Evolutionary conservation across 129 eudicot species (phyloP).

Genomic region (Ambrosia artemisiifolia): DNA sequence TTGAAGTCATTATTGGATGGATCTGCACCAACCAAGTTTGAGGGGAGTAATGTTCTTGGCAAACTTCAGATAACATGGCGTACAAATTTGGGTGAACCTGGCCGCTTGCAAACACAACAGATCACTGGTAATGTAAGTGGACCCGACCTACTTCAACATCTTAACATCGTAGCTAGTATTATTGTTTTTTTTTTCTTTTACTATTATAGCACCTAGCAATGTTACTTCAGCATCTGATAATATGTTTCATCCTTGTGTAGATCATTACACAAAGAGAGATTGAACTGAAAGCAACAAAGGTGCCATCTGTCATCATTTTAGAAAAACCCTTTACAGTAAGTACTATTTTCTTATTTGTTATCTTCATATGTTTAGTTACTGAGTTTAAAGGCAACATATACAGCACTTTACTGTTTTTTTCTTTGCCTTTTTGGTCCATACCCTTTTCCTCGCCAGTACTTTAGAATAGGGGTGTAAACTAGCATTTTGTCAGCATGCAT

Average conservation of each 20-base stretch:
- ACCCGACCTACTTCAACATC: constrained; percentile 11
- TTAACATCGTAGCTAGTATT: background rate
- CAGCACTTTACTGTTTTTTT: background rate
- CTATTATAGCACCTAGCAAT: background rate
- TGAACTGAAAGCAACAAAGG: constrained; percentile 68
- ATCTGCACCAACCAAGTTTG: constrained; percentile 49
- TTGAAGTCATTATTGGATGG: constrained; percentile 47
- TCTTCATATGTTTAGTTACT: background rate
- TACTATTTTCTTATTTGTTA: background rate
- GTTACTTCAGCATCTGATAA: constrained; percentile 8
- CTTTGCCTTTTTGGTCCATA: background rate
- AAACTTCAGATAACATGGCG: constrained; percentile 99
- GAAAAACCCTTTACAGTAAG: constrained; percentile 82
- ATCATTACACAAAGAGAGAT: constrained; percentile 79
- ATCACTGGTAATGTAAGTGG: constrained; percentile 93
- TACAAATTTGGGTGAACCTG: constrained; percentile 97
- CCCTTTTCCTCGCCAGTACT: background rate
- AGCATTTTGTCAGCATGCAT: background rate
- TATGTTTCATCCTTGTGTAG: constrained; percentile 42
- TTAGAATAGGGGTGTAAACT: background rate
- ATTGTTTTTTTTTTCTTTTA: background rate
- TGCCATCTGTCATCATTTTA: constrained; percentile 67
- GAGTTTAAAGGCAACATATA: background rate
- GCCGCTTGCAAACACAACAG: constrained; percentile 96
- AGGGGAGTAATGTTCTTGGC: constrained; percentile 90